Base-by-base conservation (phyloP, 2,329 filamentous ascomycete species). In the Pseudogymnoascus verrucosus region DNA sequence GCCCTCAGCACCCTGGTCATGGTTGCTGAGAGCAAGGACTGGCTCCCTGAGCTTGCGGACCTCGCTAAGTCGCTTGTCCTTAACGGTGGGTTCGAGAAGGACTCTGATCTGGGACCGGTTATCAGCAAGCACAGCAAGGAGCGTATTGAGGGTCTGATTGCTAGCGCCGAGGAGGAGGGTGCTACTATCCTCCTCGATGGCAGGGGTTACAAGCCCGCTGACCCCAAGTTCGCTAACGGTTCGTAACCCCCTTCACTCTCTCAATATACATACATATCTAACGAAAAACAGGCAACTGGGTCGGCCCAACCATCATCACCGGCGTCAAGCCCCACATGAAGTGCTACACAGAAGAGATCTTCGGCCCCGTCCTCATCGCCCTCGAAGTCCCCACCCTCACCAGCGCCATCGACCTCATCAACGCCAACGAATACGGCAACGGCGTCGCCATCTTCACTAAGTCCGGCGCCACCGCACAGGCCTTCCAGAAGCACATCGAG, bases 291-390 rank as follows among this genome's bases (percentile, higher is more conserved):
- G 47, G 47, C 71, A 93, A 95, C 81, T 95, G 89, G 86, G 79
- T 95, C 64, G 90, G 86, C 8, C 90, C 90, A 40, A 95, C 90
- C 42, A 89, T 95, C 75, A 92, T 95, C 77, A 83, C 86, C 70
- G 86, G 91, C 76, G 90, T 95, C 23, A 93, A 87, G 64, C 83
- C 86, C 4, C 81, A 89, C 68, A 95, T 95, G 91, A 84, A 82
- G 69, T 95, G 91, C 82, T 95, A 95, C 80, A 85, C 78, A 65
- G 88, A 95, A 76, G 90, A 95, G 77, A 91, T 95, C 72, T 95
- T 95, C 68, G 90, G 90, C 1, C 90, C 90, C 1, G 90, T 95
- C 8, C 82, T 95, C 16, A 89, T 95, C 64, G 92, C 89, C 78
- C 79, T 95, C 67, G 90, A 90, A 71, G 88, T 89, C 16, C 84